These are phyloP conservation scores for Omphalea diandra DNA, from an alignment of 441 rosid genomes.

Conservation along the genomic window DNA sequence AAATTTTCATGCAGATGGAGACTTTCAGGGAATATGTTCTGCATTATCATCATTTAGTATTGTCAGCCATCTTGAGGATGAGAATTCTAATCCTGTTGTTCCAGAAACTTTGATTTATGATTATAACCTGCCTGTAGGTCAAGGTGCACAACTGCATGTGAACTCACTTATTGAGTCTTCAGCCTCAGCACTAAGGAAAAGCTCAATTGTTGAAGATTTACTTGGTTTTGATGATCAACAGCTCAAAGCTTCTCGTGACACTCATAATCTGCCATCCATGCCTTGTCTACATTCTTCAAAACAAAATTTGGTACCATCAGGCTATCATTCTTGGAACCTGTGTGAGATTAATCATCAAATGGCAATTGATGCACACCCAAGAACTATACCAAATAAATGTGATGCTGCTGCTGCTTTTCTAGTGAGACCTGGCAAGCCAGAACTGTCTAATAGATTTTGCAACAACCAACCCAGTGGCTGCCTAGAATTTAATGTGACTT, in stretches of 20 bases:
- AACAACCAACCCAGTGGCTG: conserved; percentile 34
- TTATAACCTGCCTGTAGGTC: conserved; percentile 22
- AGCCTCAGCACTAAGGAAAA: conserved; percentile 21
- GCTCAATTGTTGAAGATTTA: conserved; percentile 28
- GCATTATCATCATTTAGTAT: conserved; percentile 29
- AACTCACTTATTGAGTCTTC: conserved; percentile 20
- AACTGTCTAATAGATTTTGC: conserved; percentile 40
- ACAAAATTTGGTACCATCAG: conserved; percentile 21
- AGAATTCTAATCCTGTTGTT: conserved; percentile 14
- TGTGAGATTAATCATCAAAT: conserved; percentile 14
- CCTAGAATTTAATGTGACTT: conserved; percentile 30
- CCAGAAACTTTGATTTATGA: conserved; percentile 26
- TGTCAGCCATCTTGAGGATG: conserved; percentile 20
- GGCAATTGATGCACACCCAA: conserved; percentile 18
- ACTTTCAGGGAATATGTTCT: conserved; percentile 26
- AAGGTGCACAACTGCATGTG: conserved; percentile 20
- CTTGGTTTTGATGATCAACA: conserved; percentile 32
- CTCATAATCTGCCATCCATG: conserved; percentile 15
- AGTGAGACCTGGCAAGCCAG: conserved; percentile 27
- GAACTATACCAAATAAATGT: conserved; percentile 8
- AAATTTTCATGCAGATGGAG: conserved; percentile 22
- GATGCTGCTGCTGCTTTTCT: conserved; percentile 28
- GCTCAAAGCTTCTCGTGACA: conserved; percentile 27
- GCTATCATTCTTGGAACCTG: conserved; percentile 23
- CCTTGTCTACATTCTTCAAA: conserved; percentile 17